Evolutionary conservation across 805 yeast species (phyloP), one percentile per base, ranked within the genome.

Genomic region (Ogataea chonburiensis): DNA sequence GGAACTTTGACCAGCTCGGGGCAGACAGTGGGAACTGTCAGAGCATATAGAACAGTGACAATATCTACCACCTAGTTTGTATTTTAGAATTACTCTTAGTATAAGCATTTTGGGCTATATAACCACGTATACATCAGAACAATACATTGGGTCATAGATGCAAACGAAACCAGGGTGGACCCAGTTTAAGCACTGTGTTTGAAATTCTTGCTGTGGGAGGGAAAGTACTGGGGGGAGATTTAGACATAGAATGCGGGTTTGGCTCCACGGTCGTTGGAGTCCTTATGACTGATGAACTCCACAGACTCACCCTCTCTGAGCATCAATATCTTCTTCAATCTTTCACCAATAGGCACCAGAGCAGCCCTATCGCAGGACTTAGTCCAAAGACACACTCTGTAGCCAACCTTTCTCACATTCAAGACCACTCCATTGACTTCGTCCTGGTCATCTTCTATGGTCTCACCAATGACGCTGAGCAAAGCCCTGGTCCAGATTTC

Each of bases 391-490:
- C 94, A 91, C 61, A 91, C 75, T 66, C 87, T 84, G 71, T 75
- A 78, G 49, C 79, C 86, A 50, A 76, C 79, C 60, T 78, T 81
- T 73, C 96, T 85, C 55, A 85, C 79, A 63, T 86, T 86, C 60
- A 87, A 79, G 48, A 93, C 96, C 53, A 87, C 86, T 58, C 98
- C 98, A 62, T 86, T 89, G 49, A 93, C 93, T 68, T 87, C 91
- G 59, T 83, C 77, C 49, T 79, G 88, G 49, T 77, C 80, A 47
- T 77, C 79, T 59, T 85, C 93, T 52, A 91, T 81, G 38, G 96
- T 86, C 68, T 89, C 98, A 55, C 98, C 98, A 63, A 93, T 86
- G 38, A 86, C 86, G 33, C 94, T 81, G 52, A 93, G 75, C 57
- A 93, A 71, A 34, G 89, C 79, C 64, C 94, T 73, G 58, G 87